Percentiles rank a stretch among this genome's conserved stretches.
Conservation (phyloP, 306 rosid species). For the Arachis stenosperma region DNA sequence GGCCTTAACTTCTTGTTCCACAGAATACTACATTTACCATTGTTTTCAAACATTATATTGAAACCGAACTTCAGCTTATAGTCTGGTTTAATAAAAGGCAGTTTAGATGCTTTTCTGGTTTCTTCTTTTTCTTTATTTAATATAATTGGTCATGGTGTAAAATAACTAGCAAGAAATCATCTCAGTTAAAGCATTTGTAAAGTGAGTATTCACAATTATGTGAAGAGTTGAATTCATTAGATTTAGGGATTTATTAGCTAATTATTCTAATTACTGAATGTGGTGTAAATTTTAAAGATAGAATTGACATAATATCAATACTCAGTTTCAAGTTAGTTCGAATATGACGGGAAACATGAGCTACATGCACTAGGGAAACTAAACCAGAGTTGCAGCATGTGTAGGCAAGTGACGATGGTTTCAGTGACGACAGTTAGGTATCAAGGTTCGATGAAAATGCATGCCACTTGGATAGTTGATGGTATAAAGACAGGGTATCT, state of each 20-base stretch:
- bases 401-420: too few species aligned
- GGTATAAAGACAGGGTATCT: too few species aligned
- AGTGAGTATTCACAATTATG: not conserved
- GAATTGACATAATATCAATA: too few species aligned
- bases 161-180: not conserved
- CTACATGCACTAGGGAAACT: too few species aligned
- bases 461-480: too few species aligned
- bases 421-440: too few species aligned
- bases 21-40: constrained; percentile 5
- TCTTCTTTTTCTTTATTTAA: not conserved
- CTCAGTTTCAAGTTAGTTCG: too few species aligned
- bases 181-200: not conserved
- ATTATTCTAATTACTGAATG: not conserved
- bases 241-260: not conserved
- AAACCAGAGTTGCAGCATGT: too few species aligned
- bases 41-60: constrained; percentile 5
- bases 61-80: not conserved
- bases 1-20: constrained; percentile 15
- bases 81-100: constrained; percentile 2
- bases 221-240: not conserved
- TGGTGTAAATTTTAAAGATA: not conserved
- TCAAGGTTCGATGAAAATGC: too few species aligned
- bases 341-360: too few species aligned
- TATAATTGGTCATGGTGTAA: not conserved
- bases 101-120: constrained; percentile 1